Evolutionary conservation across 2,329 filamentous ascomycete species (phyloP).

Genomic region (Diaporthe ampelina): DNA sequence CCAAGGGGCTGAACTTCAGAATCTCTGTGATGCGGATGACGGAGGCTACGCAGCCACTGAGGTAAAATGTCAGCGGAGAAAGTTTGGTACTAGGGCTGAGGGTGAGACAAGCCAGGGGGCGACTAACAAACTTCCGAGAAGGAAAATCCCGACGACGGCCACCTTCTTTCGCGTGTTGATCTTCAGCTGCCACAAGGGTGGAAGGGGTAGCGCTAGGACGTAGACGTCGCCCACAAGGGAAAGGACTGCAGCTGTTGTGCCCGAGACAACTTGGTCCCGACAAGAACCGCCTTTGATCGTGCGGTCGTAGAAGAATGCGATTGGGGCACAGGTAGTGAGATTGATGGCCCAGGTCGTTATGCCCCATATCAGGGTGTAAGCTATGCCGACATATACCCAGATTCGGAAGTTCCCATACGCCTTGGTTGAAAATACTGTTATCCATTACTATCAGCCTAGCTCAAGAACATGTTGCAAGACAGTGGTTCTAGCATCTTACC

Average conservation of each 20-base stretch:
- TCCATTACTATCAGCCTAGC: neutral
- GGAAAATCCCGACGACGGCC: constrained; percentile 38
- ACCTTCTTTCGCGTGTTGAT: constrained; percentile 38
- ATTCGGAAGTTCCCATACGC: constrained; percentile 42
- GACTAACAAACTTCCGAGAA: constrained; percentile 39
- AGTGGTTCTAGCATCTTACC: neutral
- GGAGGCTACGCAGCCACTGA: constrained; percentile 37
- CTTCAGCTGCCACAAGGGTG: constrained; percentile 29
- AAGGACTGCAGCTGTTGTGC: constrained; percentile 41
- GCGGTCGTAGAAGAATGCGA: constrained; percentile 44
- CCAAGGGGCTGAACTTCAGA: constrained; percentile 35
- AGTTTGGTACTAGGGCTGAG: too few relatives aligned
- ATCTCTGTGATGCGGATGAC: constrained; percentile 36
- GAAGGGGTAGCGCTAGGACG: constrained; percentile 21
- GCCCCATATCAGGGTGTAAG: constrained; percentile 43
- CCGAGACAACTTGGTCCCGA: constrained; percentile 41
- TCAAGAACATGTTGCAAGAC: neutral
- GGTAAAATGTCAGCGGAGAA: neutral
- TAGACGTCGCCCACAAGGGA: constrained; percentile 31
- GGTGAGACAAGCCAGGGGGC: neutral
- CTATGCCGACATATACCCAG: constrained; percentile 41
- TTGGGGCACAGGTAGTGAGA: constrained; percentile 42
- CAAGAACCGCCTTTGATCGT: constrained; percentile 41
- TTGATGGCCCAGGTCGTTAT: constrained; percentile 43
- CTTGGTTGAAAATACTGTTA: constrained; percentile 12